Base-by-base conservation (phyloP, 192 early-diverging fungal species). In the Umbelopsis ramanniana region DNA sequence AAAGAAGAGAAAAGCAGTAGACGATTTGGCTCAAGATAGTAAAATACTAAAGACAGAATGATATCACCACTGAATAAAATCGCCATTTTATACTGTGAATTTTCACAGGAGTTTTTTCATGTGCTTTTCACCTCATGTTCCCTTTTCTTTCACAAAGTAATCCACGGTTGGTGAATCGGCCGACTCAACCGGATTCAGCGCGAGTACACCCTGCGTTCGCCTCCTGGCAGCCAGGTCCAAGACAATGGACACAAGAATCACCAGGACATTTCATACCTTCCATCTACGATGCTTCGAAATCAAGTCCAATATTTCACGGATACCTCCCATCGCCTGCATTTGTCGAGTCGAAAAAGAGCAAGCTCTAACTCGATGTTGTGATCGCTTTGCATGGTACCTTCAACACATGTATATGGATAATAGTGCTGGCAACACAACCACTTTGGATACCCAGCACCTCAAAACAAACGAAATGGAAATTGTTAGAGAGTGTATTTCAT, bases 111-210 rank as follows among this genome's bases (percentile, higher is more conserved):
- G 11, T 63, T 63, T 26, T 29, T 19, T 63, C 57, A 63, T 63
- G 33, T 63, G 57, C 57, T 50, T 50, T 50, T 50, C 48, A 43
- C 53, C 23, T 26, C 53, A 63, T 63, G 57, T 63, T 63, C 57
- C 57, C 57, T 11, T 63, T 29, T 14, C 33, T 63, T 7, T 63
- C 57, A 17, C 57, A 63, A 63, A 26, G 29, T 26, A 63, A 63
- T 63, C 57, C 57, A 6, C 26, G 33, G 33, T 17, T 63, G n/a
- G 29, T 63, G 29, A 63, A 63, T 63, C 57, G 33, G 29, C 57
- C 57, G 35, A 17, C 26, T 29, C 57, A 63, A 37, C 57, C 14
- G 0, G 57, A 63, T 63, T 63, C 57, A 37, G 23, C 57, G 5
- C 26, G 29, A n/a, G 33, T 63, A 35, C 57, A 63, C n/a, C 57